A percentile compares a stretch with the other conserved stretches of the same genome.
Evolutionary conservation across 225 moss, liverwort and hornwort species (phyloP).

Genomic region (Pseudisothecium myosuroides): DNA sequence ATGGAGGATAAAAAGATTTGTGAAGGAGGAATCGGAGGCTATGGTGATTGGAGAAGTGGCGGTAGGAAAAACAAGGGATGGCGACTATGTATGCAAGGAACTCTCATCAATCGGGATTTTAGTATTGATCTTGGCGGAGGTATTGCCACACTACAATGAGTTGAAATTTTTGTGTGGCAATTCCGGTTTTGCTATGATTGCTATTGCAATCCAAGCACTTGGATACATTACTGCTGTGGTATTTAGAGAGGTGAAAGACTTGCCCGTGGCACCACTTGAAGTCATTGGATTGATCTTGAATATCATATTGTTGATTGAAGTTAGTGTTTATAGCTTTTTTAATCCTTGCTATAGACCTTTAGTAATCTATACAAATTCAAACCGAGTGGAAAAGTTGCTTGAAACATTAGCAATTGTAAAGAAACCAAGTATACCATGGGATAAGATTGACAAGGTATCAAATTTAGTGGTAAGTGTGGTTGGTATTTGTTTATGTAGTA

Average conservation of each 20-base stretch:
- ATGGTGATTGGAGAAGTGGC: background rate
- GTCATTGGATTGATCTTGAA: background rate
- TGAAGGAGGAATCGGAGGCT: background rate
- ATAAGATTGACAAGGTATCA: accelerated
- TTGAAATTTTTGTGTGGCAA: background rate
- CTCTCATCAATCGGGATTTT: accelerated
- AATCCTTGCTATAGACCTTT: background rate
- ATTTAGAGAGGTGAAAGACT: background rate
- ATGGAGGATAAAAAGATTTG: accelerated
- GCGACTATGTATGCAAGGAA: background rate
- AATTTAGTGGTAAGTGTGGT: accelerated
- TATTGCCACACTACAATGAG: no score
- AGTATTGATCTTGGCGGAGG: background rate
- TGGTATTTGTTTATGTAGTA: background rate
- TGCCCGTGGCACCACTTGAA: background rate
- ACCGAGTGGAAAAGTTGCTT: no score
- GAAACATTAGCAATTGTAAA: accelerated
- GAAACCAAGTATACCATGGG: background rate
- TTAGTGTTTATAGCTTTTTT: background rate
- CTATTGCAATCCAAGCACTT: background rate
- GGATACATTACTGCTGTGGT: background rate
- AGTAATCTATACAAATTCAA: background rate
- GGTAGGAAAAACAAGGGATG: background rate
- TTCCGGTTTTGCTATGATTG: background rate
- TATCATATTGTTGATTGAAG: background rate